Evolutionary conservation across 257 asterid species (phyloP), one percentile per base, ranked within the genome.

Genomic region (Paulownia fortunei): DNA sequence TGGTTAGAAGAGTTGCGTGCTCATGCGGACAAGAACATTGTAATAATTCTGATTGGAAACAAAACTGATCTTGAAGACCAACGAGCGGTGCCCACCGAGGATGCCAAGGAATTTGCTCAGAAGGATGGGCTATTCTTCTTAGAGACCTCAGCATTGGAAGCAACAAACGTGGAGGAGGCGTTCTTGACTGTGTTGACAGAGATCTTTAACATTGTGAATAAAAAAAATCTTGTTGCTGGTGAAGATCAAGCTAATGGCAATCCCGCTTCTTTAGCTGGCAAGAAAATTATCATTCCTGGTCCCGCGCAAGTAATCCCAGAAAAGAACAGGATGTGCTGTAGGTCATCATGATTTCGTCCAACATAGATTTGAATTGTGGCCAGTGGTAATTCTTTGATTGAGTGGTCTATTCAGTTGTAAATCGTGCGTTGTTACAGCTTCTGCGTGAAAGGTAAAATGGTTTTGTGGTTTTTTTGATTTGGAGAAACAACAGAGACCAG

Each of bases 101-200:
- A 92, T 56, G 97, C 97, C 58, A 88, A 89, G 83, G 97, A 89
- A 74, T 92, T 92, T 15, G 93, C 95, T 2, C 83, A 89, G 59
- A 86, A 83, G 73, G 97, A 92, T 52, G 93, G 86, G 44, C 79
- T 92, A 4, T 92, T 88, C 83, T 91, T 92, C 92, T 77, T 92
- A 56, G 97, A 92, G 80, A 92, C 97, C 42, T 92, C 97, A 12
- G 97, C 97, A 0, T 41, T 89, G 65, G 85, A 88, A 58, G 90
- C 93, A 10, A 92, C 84, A 15, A 92, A 92, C 5, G 92, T 92
- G 65, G 97, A 92, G 90, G 84, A 82, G 1, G 92, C 97, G 0
- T 92, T 92, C 82, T 59, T 79, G 56, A 89, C 91, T 3, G 88
- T 92, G 44, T 72, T 92, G 84, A 76, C 91, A 6, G 93, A 92